Evolutionary conservation across 108 stramenopile genomes (phyloP).

Genomic region (Discostella pseudostelligera): DNA sequence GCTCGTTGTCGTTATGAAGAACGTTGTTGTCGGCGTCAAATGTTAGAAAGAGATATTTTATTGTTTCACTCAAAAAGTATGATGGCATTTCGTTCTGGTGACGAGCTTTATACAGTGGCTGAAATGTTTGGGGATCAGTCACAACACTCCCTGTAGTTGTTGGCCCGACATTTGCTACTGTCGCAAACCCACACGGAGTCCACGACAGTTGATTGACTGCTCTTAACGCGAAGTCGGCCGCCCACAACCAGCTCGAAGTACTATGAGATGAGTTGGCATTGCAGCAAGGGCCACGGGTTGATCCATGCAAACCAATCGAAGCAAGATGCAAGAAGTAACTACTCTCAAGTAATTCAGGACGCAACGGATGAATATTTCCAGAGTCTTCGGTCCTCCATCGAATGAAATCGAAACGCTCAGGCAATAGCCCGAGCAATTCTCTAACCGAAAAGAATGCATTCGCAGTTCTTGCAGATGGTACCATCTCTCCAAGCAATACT

Average conservation of each 20-base stretch:
- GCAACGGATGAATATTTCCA: slow-evolving; percentile 66
- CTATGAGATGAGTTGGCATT: slow-evolving; percentile 15
- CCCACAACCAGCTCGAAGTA: slow-evolving; percentile 74
- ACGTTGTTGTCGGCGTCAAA: slow-evolving; percentile 86
- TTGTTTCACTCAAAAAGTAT: slow-evolving; percentile 95
- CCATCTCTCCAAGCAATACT: slow-evolving; percentile 76
- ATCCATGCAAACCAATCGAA: slow-evolving; percentile 55
- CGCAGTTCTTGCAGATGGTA: slow-evolving; percentile 70
- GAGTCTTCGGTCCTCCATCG: slow-evolving; percentile 64
- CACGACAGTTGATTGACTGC: slow-evolving; percentile 34
- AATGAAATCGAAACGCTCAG: slow-evolving; percentile 84
- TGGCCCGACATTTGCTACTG: slow-evolving; percentile 49
- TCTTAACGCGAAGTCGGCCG: slow-evolving; percentile 69
- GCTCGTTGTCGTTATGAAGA: slow-evolving; percentile 61
- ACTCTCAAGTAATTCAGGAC: slow-evolving; percentile 92
- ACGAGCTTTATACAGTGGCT: slow-evolving; percentile 18
- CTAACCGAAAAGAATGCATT: slow-evolving; percentile 82
- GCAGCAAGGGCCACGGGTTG: slow-evolving; percentile 28
- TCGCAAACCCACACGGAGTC: slow-evolving; percentile 67
- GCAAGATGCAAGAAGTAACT: slow-evolving; percentile 83
- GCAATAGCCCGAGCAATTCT: slow-evolving; percentile 77
- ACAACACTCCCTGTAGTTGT: slow-evolving; percentile 50
- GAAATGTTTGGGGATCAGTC: slow-evolving; percentile 29
- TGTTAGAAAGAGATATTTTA: slow-evolving; percentile 94
- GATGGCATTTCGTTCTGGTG: slow-evolving; percentile 92